phyloP scores from a whole-genome alignment of 768 basidiomycete genomes.

The Leccinum rimulosum region DNA sequence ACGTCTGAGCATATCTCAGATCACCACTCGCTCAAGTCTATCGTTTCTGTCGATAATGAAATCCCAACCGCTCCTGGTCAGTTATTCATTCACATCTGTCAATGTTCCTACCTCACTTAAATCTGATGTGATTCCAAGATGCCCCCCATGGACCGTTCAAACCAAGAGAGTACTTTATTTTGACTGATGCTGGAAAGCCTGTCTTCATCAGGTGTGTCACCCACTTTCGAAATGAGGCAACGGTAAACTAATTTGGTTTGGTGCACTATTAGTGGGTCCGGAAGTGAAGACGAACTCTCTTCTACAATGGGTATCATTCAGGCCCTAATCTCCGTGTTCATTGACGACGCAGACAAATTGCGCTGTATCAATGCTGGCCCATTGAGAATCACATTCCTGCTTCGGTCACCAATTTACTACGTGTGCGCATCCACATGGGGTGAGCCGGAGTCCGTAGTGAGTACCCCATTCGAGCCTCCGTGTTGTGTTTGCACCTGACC shows the following conservation, averaged over 20 bases:
- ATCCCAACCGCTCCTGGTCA: conserved; percentile 25
- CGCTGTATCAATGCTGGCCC: conserved; percentile 81
- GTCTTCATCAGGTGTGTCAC: conserved; percentile 77
- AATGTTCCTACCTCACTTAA: conserved; percentile 3
- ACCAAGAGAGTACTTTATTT: conserved; percentile 82
- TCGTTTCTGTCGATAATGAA: conserved; percentile 34
- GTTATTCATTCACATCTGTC: conserved; percentile 10
- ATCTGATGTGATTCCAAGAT: conserved; percentile 5
- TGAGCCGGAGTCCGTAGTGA: conserved; percentile 93
- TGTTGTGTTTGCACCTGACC: conserved; percentile 19
- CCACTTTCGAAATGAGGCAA: not conserved
- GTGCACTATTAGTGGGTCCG: conserved; percentile 41
- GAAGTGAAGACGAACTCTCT: conserved; percentile 60
- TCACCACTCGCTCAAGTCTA: conserved; percentile 13
- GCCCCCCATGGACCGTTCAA: conserved; percentile 30
- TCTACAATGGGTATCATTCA: conserved; percentile 91
- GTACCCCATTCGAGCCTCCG: conserved; percentile 28
- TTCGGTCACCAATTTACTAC: conserved; percentile 88
- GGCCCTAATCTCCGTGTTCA: conserved; percentile 92
- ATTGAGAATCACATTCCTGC: conserved; percentile 82
- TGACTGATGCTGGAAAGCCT: conserved; percentile 97
- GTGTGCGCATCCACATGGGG: conserved; percentile 91
- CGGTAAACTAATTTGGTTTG: not conserved
- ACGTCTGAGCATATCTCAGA: conserved; percentile 9
- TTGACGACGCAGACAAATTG: conserved; percentile 86